These are phyloP conservation scores for Pythium phragmitis DNA, from an alignment of 352 stramenopile species.

Conservation along the genomic window DNA sequence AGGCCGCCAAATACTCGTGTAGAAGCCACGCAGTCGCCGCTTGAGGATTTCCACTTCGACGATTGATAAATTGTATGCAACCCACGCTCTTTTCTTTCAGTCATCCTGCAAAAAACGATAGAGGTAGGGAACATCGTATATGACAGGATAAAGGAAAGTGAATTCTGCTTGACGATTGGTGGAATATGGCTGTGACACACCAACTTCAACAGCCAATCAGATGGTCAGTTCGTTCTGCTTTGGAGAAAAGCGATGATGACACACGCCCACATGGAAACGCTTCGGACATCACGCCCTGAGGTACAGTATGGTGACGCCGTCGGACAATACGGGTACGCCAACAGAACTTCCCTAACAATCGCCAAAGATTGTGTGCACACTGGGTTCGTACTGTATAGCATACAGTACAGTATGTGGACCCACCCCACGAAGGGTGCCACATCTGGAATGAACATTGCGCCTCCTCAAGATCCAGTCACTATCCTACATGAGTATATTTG, in stretches of 20 bases:
- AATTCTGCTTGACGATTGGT: slow-evolving; percentile 14
- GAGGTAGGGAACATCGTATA: slow-evolving; percentile 18
- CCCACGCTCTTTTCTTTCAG: slow-evolving; percentile 25
- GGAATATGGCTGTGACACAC: slow-evolving; percentile 20
- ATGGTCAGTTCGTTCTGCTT: not conserved
- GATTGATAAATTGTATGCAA: slow-evolving; percentile 17
- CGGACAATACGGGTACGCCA: not conserved
- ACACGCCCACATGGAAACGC: too few species aligned
- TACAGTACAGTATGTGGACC: too few species aligned
- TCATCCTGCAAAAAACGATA: slow-evolving; percentile 14
- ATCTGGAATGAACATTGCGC: not conserved
- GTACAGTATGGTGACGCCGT: not conserved
- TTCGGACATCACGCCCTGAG: not conserved
- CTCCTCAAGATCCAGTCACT: slow-evolving; percentile 8
- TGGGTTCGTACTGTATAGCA: not conserved
- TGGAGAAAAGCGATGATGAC: not conserved
- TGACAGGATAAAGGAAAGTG: not conserved
- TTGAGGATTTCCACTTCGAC: too few species aligned
- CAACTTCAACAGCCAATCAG: slow-evolving; percentile 27
- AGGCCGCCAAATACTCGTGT: not conserved
- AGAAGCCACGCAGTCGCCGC: not conserved
- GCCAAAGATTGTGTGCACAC: too few species aligned
- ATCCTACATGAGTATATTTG: slow-evolving; percentile 6
- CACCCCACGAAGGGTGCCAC: too few species aligned
- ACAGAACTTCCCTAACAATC: not conserved